A percentile compares a stretch with the other conserved stretches of the same genome.
Conservation (phyloP, 140 eudicot species). For the Erigeron philadelphicus region DNA sequence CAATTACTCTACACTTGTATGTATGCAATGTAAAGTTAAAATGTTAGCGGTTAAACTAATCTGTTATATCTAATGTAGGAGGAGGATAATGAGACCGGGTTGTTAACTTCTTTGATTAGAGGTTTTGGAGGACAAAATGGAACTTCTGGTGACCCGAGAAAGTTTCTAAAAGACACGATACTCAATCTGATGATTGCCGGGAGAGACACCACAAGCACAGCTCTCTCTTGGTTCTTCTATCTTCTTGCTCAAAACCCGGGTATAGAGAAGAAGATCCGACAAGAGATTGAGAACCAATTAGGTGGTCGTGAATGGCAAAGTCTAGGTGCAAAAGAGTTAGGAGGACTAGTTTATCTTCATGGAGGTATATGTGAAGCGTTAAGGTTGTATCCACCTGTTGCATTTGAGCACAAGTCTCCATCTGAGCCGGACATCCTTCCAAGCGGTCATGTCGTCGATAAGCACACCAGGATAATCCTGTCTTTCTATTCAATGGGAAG, state of each 20-base stretch:
- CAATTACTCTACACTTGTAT: background rate
- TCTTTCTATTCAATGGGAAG: slow-evolving; percentile 30
- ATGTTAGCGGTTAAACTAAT: background rate
- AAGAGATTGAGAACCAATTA: slow-evolving; percentile 23
- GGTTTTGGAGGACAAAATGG: slow-evolving; percentile 7
- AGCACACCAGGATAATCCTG: slow-evolving; percentile 20
- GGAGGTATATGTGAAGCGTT: slow-evolving; percentile 40
- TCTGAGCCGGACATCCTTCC: slow-evolving; percentile 34
- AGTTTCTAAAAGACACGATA: slow-evolving; percentile 32
- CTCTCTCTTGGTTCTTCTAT: slow-evolving; percentile 41
- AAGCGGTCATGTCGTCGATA: slow-evolving; percentile 34
- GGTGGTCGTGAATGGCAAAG: background rate
- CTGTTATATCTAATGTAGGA: background rate
- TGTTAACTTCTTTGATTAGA: slow-evolving; percentile 10
- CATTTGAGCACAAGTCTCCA: slow-evolving; percentile 34
- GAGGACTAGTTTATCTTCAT: slow-evolving; percentile 36
- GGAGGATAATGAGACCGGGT: background rate
- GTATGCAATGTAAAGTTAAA: background rate
- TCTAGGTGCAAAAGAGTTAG: slow-evolving; percentile 5
- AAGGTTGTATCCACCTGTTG: slow-evolving; percentile 46
- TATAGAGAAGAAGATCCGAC: slow-evolving; percentile 24
- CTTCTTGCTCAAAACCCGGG: slow-evolving; percentile 31
- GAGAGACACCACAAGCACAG: slow-evolving; percentile 40
- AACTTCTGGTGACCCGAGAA: slow-evolving; percentile 20
- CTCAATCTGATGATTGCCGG: slow-evolving; percentile 37